These are phyloP conservation scores for Termitomyces sp. DNA, from an alignment of 768 basidiomycete genomes.

Conservation along the genomic window DNA sequence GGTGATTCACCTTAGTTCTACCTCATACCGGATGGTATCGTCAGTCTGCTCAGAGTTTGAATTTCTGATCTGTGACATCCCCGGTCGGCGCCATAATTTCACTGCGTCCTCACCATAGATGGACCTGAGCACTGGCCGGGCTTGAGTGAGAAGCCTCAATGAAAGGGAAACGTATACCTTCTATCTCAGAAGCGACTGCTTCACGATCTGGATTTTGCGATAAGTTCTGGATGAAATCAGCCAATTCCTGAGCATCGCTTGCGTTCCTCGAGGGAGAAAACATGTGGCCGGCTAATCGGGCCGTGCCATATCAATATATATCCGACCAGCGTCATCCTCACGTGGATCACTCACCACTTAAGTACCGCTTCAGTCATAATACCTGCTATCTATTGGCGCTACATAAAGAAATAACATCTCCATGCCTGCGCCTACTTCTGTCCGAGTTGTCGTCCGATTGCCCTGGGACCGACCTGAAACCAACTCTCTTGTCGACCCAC, in stretches of 20 bases:
- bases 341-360: not conserved
- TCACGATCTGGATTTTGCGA: constrained; percentile 32
- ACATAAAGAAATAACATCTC: not conserved
- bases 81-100: constrained; percentile 47
- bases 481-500: constrained; percentile 59
- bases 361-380: not conserved
- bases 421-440: constrained; percentile 21
- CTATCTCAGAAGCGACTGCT: constrained; percentile 40
- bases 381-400: not conserved
- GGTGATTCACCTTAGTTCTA: constrained; percentile 53
- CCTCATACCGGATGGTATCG: constrained; percentile 57
- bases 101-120: constrained; percentile 75
- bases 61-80: constrained; percentile 14
- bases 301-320: not conserved
- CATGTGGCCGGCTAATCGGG: not conserved
- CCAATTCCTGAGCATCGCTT: constrained; percentile 25
- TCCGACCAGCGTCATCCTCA: not conserved
- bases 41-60: constrained; percentile 14
- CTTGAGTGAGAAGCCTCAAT: not conserved
- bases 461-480: constrained; percentile 72
- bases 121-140: constrained; percentile 60
- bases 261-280: constrained; percentile 13
- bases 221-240: constrained; percentile 29
- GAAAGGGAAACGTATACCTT: constrained; percentile 27
- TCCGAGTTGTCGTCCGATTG: constrained; percentile 75